Conservation (phyloP, 139 green algal species). For the Micractinium conductrix region DNA sequence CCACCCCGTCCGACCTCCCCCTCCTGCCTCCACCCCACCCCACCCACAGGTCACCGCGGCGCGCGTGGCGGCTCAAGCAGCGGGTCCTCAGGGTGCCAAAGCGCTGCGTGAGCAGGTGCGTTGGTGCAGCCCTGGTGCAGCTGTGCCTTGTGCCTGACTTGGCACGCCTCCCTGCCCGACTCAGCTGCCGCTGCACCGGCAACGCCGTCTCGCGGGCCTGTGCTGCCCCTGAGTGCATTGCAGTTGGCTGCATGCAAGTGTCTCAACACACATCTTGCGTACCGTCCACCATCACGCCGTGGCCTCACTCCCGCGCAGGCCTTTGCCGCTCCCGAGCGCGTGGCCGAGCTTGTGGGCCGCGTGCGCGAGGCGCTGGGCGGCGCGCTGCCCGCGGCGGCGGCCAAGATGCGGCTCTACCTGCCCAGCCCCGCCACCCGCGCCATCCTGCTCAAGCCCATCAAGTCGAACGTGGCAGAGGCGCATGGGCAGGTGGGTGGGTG, state of each 20-base stretch:
- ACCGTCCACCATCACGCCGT: too few relatives aligned
- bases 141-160: background rate
- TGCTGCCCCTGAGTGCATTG: slow-evolving; percentile 80
- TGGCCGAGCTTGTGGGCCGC: slow-evolving; percentile 80
- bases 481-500: slow-evolving; percentile 78
- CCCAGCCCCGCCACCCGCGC: slow-evolving; percentile 74
- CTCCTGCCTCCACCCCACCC: slow-evolving; percentile 26
- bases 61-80: slow-evolving; percentile 49
- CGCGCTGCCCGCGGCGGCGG: slow-evolving; percentile 68
- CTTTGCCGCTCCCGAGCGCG: slow-evolving; percentile 86
- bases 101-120: slow-evolving; percentile 76
- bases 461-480: slow-evolving; percentile 94
- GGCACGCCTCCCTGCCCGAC: background rate
- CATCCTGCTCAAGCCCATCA: slow-evolving; percentile 92
- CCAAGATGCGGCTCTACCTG: slow-evolving; percentile 89
- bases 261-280: too few relatives aligned
- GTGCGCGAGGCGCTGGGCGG: slow-evolving; percentile 79
- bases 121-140: background rate
- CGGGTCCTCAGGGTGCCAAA: slow-evolving; percentile 39
- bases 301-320: slow-evolving; percentile 62
- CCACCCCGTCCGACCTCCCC: background rate
- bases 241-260: too few relatives aligned
- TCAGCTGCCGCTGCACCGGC: background rate
- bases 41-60: slow-evolving; percentile 75
- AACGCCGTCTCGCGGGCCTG: slow-evolving; percentile 80